Evolutionary conservation across 1,284 basidiomycete genomes (phyloP).

Genomic region (Takashimella koratensis): DNA sequence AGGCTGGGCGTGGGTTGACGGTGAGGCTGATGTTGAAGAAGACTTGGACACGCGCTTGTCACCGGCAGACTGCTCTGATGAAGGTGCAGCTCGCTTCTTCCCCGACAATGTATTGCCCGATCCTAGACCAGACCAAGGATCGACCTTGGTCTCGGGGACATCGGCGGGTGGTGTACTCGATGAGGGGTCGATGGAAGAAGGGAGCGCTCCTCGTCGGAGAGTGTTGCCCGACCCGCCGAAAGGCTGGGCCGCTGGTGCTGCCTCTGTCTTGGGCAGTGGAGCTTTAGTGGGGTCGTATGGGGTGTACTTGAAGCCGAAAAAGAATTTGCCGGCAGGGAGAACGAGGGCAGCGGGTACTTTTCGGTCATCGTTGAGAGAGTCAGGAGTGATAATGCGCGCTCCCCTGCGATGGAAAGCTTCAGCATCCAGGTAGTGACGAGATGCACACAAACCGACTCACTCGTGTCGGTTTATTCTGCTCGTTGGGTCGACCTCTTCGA

Average conservation of each 20-base stretch:
- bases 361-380: slow-evolving; percentile 65
- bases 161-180: not conserved
- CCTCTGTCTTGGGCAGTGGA: slow-evolving; percentile 38
- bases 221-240: slow-evolving; percentile 44
- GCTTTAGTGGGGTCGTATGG: slow-evolving; percentile 58
- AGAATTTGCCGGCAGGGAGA: slow-evolving; percentile 86
- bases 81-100: slow-evolving; percentile 8
- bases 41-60: not conserved
- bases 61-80: not conserved
- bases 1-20: not conserved
- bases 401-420: slow-evolving; percentile 56
- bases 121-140: slow-evolving; percentile 47
- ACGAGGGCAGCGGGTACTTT: slow-evolving; percentile 86
- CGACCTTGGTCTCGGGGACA: slow-evolving; percentile 24
- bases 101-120: slow-evolving; percentile 36
- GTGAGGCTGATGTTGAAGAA: not conserved
- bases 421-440: not conserved
- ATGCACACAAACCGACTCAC: slow-evolving; percentile 55
- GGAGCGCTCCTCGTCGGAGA: slow-evolving; percentile 19
- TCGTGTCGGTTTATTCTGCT: slow-evolving; percentile 86
- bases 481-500: slow-evolving; percentile 69
- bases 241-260: slow-evolving; percentile 12
- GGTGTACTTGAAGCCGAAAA: slow-evolving; percentile 83
- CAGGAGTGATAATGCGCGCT: slow-evolving; percentile 78
- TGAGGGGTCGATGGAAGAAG: slow-evolving; percentile 4